Percentiles rank a stretch among this genome's conserved stretches.
phyloP scores from a whole-genome alignment of 306 rosid genomes.

The Rosa persica region DNA sequence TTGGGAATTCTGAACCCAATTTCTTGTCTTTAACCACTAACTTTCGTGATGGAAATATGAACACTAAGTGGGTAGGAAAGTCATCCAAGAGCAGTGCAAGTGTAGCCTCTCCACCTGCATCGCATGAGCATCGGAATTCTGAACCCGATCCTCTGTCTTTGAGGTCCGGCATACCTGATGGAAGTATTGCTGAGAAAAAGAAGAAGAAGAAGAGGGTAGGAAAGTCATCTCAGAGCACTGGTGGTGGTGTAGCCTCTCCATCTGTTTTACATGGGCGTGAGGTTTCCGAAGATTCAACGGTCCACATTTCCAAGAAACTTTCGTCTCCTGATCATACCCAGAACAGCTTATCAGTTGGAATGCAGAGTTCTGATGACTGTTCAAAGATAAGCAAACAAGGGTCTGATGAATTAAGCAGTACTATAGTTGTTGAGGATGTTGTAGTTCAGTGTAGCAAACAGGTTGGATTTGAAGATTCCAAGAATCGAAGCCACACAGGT shows the following conservation, averaged over 20 bases:
- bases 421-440: neutral
- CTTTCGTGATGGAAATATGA: neutral
- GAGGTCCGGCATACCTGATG: neutral
- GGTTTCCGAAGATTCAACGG: neutral
- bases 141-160: neutral
- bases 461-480: conserved; percentile 4
- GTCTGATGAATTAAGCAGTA: neutral
- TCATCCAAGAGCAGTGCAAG: neutral
- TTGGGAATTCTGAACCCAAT: neutral
- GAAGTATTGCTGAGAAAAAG: neutral
- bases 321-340: conserved; percentile 1
- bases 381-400: conserved; percentile 11
- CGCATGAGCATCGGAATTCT: neutral
- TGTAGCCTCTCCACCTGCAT: neutral
- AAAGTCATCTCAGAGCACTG: neutral
- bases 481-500: neutral
- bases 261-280: neutral
- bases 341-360: neutral
- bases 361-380: neutral
- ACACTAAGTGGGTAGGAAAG: conserved; percentile 3
- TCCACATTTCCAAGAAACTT: neutral
- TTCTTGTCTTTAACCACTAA: neutral
- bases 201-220: conserved; percentile 3
- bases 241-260: neutral
- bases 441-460: neutral